A percentile compares a stretch with the other conserved stretches of the same genome.
Evolutionary conservation across 495 filamentous ascomycete species (phyloP).

Genomic region (Aspergillus heteromorphus): DNA sequence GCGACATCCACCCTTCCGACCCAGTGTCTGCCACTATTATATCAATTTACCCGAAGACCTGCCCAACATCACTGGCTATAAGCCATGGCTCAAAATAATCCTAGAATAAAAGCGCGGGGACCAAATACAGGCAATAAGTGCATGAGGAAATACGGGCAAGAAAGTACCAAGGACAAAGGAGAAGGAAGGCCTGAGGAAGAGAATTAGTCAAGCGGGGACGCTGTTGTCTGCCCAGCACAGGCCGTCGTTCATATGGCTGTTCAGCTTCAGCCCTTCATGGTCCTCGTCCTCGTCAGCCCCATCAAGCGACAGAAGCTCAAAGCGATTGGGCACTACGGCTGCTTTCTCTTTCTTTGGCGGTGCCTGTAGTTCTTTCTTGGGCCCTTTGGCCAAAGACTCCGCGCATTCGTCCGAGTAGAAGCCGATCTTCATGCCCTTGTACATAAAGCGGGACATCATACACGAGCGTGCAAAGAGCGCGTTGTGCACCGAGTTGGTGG

Average conservation of each 20-base stretch:
- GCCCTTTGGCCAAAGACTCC: constrained; percentile 46
- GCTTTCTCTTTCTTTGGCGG: constrained; percentile 32
- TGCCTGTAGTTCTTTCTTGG: constrained; percentile 25
- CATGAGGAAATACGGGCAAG: not conserved
- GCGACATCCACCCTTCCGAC: too few relatives aligned
- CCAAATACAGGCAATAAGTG: too few relatives aligned
- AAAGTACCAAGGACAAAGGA: not conserved
- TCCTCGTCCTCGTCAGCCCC: constrained; percentile 34
- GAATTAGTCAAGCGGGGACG: constrained; percentile 7
- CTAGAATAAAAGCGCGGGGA: too few relatives aligned
- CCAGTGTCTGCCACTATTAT: not conserved
- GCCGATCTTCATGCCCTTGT: constrained; percentile 67
- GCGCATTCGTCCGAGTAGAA: constrained; percentile 74
- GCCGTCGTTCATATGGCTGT: constrained; percentile 3
- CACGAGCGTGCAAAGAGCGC: constrained; percentile 70
- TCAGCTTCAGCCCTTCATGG: not conserved
- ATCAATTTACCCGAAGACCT: not conserved
- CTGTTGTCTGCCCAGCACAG: constrained; percentile 17
- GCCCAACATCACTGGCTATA: too few relatives aligned
- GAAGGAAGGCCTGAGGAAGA: too few relatives aligned
- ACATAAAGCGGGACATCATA: constrained; percentile 70
- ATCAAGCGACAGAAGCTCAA: constrained; percentile 56
- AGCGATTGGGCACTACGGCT: constrained; percentile 50
- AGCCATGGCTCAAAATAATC: not conserved
- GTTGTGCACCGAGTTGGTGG: constrained; percentile 73